Conservation (phyloP, 2,329 filamentous ascomycete species). For the Rutstroemia sp. region DNA sequence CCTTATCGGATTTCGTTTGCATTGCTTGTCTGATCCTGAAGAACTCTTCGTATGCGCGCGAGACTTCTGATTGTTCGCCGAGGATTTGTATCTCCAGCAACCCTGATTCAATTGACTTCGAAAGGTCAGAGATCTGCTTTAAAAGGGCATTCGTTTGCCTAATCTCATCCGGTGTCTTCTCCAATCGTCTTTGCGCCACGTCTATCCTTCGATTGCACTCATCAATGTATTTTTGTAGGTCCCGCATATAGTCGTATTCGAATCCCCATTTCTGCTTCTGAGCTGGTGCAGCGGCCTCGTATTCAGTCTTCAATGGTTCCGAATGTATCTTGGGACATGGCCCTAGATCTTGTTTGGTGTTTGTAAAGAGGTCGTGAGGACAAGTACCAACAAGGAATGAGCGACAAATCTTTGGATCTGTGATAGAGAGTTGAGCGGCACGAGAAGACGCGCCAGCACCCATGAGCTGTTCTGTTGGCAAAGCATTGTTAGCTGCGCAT, state of each 20-base stretch:
- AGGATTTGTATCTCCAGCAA: conserved; percentile 81
- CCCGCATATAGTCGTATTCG: conserved; percentile 92
- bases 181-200: conserved; percentile 75
- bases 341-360: conserved; percentile 96
- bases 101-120: conserved; percentile 70
- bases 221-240: conserved; percentile 94
- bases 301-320: conserved; percentile 83
- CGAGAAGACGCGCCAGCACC: conserved; percentile 66
- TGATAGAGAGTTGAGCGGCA: conserved; percentile 77
- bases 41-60: conserved; percentile 77
- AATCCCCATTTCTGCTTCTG: conserved; percentile 66
- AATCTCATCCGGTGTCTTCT: conserved; percentile 98
- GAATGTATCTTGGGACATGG: conserved; percentile 82
- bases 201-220: conserved; percentile 95
- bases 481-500: conserved; percentile 11
- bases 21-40: conserved; percentile 77
- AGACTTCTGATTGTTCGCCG: conserved; percentile 73
- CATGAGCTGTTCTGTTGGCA: conserved; percentile 74
- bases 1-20: conserved; percentile 72
- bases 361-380: conserved; percentile 98
- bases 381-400: conserved; percentile 92
- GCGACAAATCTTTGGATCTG: conserved; percentile 87
- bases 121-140: conserved; percentile 77
- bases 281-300: conserved; percentile 65
- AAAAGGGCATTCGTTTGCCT: conserved; percentile 86